These are phyloP conservation scores for Alternaria arbusti DNA, from an alignment of 2,329 filamentous ascomycete species.

Conservation along the genomic window DNA sequence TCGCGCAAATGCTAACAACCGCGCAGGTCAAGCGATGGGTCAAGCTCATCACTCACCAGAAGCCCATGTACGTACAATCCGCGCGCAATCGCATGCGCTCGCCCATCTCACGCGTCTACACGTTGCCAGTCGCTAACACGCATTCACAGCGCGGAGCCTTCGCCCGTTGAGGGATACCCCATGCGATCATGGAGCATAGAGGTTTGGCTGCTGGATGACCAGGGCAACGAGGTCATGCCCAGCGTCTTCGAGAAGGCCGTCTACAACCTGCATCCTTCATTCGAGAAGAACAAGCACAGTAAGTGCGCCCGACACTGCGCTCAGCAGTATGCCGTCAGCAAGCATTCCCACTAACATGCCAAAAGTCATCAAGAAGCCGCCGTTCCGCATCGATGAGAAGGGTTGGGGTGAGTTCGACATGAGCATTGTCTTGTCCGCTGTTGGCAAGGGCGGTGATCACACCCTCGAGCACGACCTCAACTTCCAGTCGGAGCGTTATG, in stretches of 20 bases:
- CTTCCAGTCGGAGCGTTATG: constrained; percentile 82
- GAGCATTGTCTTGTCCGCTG: constrained; percentile 79
- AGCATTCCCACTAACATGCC: not conserved
- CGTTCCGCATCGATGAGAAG: constrained; percentile 89
- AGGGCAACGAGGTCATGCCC: constrained; percentile 82
- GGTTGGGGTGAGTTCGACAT: constrained; percentile 99
- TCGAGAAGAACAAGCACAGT: constrained; percentile 87
- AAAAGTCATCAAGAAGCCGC: constrained; percentile 73
- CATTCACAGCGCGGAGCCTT: constrained; percentile 71
- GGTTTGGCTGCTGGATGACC: constrained; percentile 82
- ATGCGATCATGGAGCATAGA: constrained; percentile 93
- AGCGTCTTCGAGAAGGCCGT: constrained; percentile 89
- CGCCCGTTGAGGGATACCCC: constrained; percentile 84
- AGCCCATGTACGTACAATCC: constrained; percentile 73
- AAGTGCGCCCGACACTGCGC: constrained; percentile 27
- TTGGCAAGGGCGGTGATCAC: constrained; percentile 85
- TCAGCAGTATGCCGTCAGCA: not conserved
- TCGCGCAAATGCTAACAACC: constrained; percentile 14
- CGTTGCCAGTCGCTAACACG: constrained; percentile 21
- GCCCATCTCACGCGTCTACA: constrained; percentile 14
- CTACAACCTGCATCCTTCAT: constrained; percentile 93
- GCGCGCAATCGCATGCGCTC: constrained; percentile 22
- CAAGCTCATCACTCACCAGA: constrained; percentile 92
- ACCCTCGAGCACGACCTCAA: constrained; percentile 87
- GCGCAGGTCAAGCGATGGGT: constrained; percentile 79